Base-by-base conservation (phyloP, 1,284 basidiomycete genomes). In the Ceratobasidium sp. region DNA sequence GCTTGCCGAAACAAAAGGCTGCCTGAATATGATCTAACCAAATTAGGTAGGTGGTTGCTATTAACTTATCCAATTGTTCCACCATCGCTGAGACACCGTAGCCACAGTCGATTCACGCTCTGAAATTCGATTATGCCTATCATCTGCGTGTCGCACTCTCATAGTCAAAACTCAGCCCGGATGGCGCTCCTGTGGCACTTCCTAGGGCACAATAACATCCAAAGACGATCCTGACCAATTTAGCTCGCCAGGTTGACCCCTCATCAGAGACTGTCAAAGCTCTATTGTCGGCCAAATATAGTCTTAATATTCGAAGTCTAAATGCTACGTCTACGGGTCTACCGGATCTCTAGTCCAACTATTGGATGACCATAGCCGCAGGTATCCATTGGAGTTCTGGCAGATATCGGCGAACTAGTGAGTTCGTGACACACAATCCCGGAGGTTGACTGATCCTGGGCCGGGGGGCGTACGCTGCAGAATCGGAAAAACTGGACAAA, bases 1-100 rank as follows among this genome's bases (percentile, higher is more conserved):
- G 67, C 67, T 70, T 58, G 43, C 47, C 67, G 18, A 30, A 71
- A 71, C 67, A 71, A 71, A 71, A 71, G 66, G 23, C 26, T 6
- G 9, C 8, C 21, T 14, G 3, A 38, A 35, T n/a, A 14, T 26
- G 44, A 26, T 26, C 67, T 61, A 49, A 41, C 43, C 47, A 21
- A 50, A 57, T 49, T 18, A 41, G 57, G 55, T 18, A 59, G n/a
- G 46, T 50, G 46, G 30, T 23, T 59, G 54, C 30, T 59, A 13
- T 55, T 41, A 7, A 21, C 47, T 59, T 70, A 43, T 8, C 28
- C n/a, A 61, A 61, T 43, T 61, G 21, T 61, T 21, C 38, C 58
- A 23, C 32, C 18, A n/a, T 35, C 38, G 4, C 28, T 54, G n/a
- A 38, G 35, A 38, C 35, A 38, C 11, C 35, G 11, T 38, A 4